These are phyloP conservation scores for Tuber umbilicatum DNA, from an alignment of 495 filamentous ascomycete species.

Conservation along the genomic window DNA sequence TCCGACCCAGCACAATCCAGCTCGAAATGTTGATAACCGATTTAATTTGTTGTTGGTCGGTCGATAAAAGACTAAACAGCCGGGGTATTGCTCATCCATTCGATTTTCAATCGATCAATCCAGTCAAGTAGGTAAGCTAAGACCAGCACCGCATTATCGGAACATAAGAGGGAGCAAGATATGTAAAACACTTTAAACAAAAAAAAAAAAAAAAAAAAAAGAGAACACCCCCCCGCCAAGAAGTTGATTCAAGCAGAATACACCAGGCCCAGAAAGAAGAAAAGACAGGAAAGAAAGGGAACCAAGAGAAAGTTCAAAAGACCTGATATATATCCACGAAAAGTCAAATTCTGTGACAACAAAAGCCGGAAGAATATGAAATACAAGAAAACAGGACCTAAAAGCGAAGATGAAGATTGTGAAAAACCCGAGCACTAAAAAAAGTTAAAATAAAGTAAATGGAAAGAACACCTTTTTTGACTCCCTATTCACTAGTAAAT, in stretches of 20 bases:
- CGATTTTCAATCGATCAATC: not conserved
- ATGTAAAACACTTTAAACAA: not conserved
- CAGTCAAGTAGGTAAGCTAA: not conserved
- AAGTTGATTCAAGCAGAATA: conserved; percentile 1
- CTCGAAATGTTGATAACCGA: not conserved
- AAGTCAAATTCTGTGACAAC: conserved; percentile 11
- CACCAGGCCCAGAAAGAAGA: not conserved
- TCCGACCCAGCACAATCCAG: not conserved
- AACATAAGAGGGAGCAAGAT: not conserved
- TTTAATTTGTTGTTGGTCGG: not conserved
- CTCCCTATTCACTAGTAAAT: conserved; percentile 35
- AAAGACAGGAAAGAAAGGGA: not conserved
- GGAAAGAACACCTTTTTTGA: conserved; percentile 34
- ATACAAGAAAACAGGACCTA: conserved; percentile 20
- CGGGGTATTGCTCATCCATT: not conserved
- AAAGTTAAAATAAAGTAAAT: conserved; percentile 35
- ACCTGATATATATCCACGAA: not conserved
- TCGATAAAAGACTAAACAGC: not conserved
- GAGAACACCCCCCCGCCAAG: not conserved
- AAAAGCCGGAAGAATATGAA: conserved; percentile 16
- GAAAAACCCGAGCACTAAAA: conserved; percentile 36
- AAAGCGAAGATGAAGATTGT: conserved; percentile 27
- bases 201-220: not conserved
- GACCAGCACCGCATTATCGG: not conserved
- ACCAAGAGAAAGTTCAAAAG: not conserved